Evolutionary conservation across 208 protist genomes (phyloP).

Genomic region (Angomonas ambiguus): DNA sequence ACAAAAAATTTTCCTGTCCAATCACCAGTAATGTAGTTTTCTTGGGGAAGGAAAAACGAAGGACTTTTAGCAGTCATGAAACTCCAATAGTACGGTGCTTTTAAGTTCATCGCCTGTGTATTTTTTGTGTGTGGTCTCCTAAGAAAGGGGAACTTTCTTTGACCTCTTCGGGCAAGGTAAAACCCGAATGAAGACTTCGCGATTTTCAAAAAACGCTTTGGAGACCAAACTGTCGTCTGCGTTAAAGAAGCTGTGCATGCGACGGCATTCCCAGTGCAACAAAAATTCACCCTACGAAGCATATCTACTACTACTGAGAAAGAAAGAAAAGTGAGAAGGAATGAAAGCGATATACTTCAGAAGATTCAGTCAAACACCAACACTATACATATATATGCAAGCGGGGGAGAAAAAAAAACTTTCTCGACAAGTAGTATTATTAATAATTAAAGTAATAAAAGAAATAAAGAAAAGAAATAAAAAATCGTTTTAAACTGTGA

Average conservation of each 20-base stretch:
- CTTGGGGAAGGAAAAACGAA: constrained; percentile 70
- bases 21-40: constrained; percentile 91
- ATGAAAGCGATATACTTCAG: background rate
- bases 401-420: constrained; percentile 13
- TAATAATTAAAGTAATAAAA: constrained; percentile 14
- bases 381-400: too few relatives aligned
- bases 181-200: constrained; percentile 89
- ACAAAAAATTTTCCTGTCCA: constrained; percentile 92
- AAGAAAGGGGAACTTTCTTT: constrained; percentile 79
- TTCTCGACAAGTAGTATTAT: background rate
- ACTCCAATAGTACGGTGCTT: constrained; percentile 84
- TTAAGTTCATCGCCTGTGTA: constrained; percentile 81
- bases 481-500: constrained; percentile 4
- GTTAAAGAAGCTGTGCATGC: constrained; percentile 2
- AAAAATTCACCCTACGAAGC: constrained; percentile 32
- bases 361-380: background rate
- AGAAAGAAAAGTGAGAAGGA: constrained; percentile 9
- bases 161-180: constrained; percentile 75
- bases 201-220: constrained; percentile 83
- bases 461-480: constrained; percentile 13
- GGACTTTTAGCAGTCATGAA: constrained; percentile 86
- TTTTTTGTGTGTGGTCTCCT: constrained; percentile 81
- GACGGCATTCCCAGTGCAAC: constrained; percentile 5
- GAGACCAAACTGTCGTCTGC: too few relatives aligned
- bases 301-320: constrained; percentile 16